Conservation (phyloP, 169 alveolate species). For the Eimeria necatrix region DNA sequence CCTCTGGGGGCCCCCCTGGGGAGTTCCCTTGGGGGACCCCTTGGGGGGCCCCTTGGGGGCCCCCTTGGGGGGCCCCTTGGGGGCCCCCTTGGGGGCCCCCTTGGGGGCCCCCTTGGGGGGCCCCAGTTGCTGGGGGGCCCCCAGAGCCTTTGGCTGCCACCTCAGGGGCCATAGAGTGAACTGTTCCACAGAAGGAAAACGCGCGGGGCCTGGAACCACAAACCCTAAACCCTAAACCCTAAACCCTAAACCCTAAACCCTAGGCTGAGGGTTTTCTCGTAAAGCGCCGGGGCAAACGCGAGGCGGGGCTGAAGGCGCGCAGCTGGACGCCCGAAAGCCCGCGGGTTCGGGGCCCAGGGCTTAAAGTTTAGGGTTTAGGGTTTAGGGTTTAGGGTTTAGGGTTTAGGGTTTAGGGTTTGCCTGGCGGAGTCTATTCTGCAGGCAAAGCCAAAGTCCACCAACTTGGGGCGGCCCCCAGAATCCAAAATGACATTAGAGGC, state of each 20-base stretch:
- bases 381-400: background rate
- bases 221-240: background rate
- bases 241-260: background rate
- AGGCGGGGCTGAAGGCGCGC: too few species aligned
- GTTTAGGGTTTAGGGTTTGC: background rate
- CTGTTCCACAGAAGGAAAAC: constrained; percentile 70
- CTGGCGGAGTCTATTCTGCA: constrained; percentile 75
- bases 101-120: constrained; percentile 49
- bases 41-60: too few species aligned
- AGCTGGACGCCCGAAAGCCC: too few species aligned
- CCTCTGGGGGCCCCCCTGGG: too few species aligned
- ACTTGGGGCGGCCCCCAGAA: constrained; percentile 85
- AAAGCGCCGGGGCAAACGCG: too few species aligned
- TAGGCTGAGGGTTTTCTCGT: too few species aligned
- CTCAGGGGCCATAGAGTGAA: constrained; percentile 84
- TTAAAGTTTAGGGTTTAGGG: background rate
- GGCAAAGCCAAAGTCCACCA: constrained; percentile 90
- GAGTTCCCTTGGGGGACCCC: too few species aligned
- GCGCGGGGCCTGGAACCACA: constrained; percentile 10
- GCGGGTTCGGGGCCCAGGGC: too few species aligned
- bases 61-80: too few species aligned
- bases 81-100: too few species aligned
- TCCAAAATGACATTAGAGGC: constrained; percentile 90
- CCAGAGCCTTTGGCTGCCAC: constrained; percentile 84
- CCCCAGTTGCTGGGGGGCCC: constrained; percentile 26